These are phyloP conservation scores for Triticum monococcum DNA, from an alignment of 176 grass and related monocot species.

Conservation along the genomic window DNA sequence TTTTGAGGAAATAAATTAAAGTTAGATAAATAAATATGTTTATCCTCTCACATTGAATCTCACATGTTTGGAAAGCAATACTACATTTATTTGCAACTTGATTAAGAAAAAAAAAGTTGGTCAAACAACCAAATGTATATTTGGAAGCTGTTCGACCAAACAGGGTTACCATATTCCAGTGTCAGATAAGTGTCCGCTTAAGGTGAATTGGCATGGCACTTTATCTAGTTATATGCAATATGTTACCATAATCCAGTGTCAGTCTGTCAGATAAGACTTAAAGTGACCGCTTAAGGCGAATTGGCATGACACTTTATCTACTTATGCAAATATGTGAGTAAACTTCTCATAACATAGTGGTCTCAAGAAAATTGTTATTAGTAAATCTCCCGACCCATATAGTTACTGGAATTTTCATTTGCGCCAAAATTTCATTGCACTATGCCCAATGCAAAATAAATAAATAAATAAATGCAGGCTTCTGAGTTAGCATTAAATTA, in stretches of 20 bases:
- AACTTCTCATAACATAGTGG: neutral
- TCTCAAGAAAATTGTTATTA: neutral
- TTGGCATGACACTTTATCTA: neutral
- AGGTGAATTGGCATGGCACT: too few relatives aligned
- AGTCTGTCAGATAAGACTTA: neutral
- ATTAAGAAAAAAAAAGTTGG: neutral
- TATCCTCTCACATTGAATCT: neutral
- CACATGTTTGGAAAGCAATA: neutral
- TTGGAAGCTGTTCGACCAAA: neutral
- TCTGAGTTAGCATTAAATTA: neutral
- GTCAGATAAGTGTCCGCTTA: neutral
- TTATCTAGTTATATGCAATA: too few relatives aligned
- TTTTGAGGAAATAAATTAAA: neutral
- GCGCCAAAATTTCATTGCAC: neutral
- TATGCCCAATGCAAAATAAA: neutral
- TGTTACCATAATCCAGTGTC: neutral
- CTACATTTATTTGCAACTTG: neutral
- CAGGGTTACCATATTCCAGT: neutral
- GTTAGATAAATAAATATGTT: neutral
- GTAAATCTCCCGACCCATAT: neutral
- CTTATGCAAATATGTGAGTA: neutral
- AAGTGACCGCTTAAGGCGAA: neutral
- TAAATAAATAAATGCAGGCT: neutral
- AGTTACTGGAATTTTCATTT: neutral
- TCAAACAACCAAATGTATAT: neutral